phyloP scores from a whole-genome alignment of 495 filamentous ascomycete genomes.

The Parathielavia hyrcaniae region DNA sequence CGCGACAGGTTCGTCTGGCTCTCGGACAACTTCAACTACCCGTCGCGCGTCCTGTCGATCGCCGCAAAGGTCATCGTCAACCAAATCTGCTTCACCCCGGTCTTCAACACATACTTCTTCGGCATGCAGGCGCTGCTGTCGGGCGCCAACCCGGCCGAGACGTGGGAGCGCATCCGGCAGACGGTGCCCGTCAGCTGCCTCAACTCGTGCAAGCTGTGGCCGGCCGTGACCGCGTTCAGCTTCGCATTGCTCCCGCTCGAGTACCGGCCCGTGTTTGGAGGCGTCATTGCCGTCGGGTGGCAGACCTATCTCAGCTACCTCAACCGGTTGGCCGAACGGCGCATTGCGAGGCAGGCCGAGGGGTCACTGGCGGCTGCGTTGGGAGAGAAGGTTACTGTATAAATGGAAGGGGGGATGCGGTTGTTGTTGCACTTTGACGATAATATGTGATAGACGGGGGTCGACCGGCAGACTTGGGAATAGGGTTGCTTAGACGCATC shows the following conservation, averaged over 20 bases:
- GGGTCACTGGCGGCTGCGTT: neutral
- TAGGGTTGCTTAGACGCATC: too few relatives aligned
- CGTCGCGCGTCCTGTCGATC: constrained; percentile 62
- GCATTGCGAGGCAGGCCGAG: neutral
- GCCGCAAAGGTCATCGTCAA: constrained; percentile 72
- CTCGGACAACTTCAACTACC: constrained; percentile 71
- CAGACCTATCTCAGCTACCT: constrained; percentile 83
- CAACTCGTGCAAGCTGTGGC: constrained; percentile 87
- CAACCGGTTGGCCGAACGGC: constrained; percentile 62
- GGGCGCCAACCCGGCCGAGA: constrained; percentile 53
- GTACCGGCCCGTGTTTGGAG: constrained; percentile 73
- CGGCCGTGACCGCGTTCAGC: constrained; percentile 77
- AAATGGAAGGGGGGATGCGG: neutral
- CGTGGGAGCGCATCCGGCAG: constrained; percentile 60
- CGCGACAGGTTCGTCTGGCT: constrained; percentile 70
- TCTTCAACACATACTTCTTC: constrained; percentile 93
- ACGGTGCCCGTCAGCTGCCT: constrained; percentile 70
- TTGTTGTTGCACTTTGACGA: neutral
- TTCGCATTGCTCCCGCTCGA: constrained; percentile 76
- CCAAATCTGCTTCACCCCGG: constrained; percentile 73
- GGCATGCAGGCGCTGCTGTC: constrained; percentile 64
- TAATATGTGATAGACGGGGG: neutral
- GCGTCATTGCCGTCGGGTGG: constrained; percentile 76
- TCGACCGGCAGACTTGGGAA: neutral
- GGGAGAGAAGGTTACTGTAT: constrained; percentile 14